These are phyloP conservation scores for Saprolegnia parasitica DNA, from an alignment of 352 stramenopile genomes.

Conservation along the genomic window DNA sequence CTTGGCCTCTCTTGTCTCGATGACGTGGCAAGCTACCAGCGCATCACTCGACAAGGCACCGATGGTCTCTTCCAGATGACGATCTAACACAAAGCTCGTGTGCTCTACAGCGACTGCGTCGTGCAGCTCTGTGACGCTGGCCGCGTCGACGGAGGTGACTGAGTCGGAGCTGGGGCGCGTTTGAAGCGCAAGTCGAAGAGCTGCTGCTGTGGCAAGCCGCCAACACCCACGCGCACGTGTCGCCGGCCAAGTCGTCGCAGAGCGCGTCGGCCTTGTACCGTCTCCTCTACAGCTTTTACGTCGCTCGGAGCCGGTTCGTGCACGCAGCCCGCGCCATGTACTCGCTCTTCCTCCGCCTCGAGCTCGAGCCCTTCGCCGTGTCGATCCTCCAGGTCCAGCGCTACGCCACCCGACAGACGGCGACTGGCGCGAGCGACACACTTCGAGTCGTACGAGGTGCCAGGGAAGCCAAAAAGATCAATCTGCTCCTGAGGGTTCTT, in stretches of 20 bases:
- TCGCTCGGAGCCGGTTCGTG: constrained; percentile 6
- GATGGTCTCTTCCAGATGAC: no score
- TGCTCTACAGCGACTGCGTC: constrained; percentile 6
- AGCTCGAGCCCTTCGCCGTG: constrained; percentile 1
- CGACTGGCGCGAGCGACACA: no score
- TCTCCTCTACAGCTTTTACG: constrained; percentile 23
- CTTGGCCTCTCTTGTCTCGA: no score
- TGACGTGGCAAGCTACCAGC: no score
- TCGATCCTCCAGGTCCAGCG: constrained; percentile 6
- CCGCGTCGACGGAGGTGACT: constrained; percentile 13
- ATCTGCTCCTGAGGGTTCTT: no score
- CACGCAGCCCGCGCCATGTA: constrained; percentile 12
- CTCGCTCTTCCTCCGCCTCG: constrained; percentile 13
- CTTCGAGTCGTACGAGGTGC: no score
- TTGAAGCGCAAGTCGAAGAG: constrained; percentile 12
- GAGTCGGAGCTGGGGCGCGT: constrained; percentile 8
- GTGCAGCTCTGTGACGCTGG: constrained; percentile 19
- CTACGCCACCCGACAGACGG: neutral
- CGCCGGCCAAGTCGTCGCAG: neutral
- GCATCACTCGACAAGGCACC: no score
- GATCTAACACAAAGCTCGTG: neutral
- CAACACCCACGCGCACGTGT: constrained; percentile 17
- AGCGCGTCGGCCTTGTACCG: neutral
- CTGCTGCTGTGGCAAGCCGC: constrained; percentile 15
- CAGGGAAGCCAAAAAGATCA: no score